These are phyloP conservation scores for Daldinia childiae DNA, from an alignment of 495 filamentous ascomycete genomes.

Conservation along the genomic window DNA sequence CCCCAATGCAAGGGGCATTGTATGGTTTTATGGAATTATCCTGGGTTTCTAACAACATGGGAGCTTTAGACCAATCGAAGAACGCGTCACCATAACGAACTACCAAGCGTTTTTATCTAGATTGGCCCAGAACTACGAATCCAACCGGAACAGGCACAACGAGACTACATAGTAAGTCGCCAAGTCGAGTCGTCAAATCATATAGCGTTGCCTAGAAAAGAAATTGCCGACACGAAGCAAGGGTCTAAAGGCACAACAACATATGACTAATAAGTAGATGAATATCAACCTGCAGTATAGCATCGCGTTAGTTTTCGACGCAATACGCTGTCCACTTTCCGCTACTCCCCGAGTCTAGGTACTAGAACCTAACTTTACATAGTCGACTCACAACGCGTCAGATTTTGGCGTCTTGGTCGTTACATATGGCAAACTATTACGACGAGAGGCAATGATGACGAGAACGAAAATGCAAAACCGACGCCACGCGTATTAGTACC, in stretches of 20 bases:
- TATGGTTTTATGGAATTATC: constrained; percentile 2
- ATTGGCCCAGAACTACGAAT: constrained; percentile 11
- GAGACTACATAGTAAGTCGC: neutral
- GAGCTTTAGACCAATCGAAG: constrained; percentile 16
- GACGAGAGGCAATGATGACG: constrained; percentile 21
- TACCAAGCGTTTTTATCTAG: neutral
- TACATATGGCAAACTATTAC: constrained; percentile 2
- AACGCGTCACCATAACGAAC: constrained; percentile 16
- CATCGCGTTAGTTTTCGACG: constrained; percentile 15
- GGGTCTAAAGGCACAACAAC: constrained; percentile 2
- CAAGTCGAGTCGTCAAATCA: constrained; percentile 6
- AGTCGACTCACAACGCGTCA: constrained; percentile 24
- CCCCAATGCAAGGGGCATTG: constrained; percentile 27
- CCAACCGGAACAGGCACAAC: constrained; percentile 3
- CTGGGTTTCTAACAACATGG: constrained; percentile 9
- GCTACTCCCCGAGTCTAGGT: constrained; percentile 18
- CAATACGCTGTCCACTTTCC: constrained; percentile 27
- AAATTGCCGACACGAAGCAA: constrained; percentile 19
- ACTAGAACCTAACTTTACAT: neutral
- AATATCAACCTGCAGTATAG: constrained; percentile 15
- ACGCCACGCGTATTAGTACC: constrained; percentile 1
- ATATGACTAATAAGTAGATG: constrained; percentile 26
- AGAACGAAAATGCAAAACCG: neutral
- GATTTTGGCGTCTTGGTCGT: constrained; percentile 31
- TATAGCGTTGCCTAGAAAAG: neutral